These are phyloP conservation scores for Aspergillus sp. DNA, from an alignment of 2,329 filamentous ascomycete species.

Conservation along the genomic window DNA sequence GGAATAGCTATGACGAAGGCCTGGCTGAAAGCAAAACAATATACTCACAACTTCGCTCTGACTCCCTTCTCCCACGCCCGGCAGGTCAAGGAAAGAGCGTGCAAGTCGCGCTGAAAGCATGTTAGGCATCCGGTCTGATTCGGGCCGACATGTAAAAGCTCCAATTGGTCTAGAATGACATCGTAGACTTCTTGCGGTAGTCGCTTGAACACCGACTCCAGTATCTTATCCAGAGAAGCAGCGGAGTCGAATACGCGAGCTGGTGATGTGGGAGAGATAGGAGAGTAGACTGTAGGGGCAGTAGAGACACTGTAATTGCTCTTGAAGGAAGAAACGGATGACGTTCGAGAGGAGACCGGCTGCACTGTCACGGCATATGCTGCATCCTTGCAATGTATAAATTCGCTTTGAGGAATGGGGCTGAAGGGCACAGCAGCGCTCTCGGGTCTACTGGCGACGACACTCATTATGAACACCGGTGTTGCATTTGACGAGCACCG, in stretches of 20 bases:
- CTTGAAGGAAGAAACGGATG: slow-evolving; percentile 41
- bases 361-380: slow-evolving; percentile 33
- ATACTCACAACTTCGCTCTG: slow-evolving; percentile 52
- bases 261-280: slow-evolving; percentile 38
- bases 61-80: slow-evolving; percentile 59
- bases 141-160: slow-evolving; percentile 46
- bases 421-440: slow-evolving; percentile 35
- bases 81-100: slow-evolving; percentile 55
- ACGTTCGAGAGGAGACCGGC: slow-evolving; percentile 33
- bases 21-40: no score
- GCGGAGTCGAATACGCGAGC: slow-evolving; percentile 43
- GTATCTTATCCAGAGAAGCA: slow-evolving; percentile 35
- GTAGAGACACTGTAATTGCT: slow-evolving; percentile 41
- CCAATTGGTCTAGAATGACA: slow-evolving; percentile 55
- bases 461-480: slow-evolving; percentile 37
- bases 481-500: slow-evolving; percentile 20
- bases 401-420: slow-evolving; percentile 27
- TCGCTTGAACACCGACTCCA: slow-evolving; percentile 43
- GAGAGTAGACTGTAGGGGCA: slow-evolving; percentile 41
- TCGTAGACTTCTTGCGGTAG: slow-evolving; percentile 58
- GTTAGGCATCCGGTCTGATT: slow-evolving; percentile 50
- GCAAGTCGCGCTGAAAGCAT: slow-evolving; percentile 58
- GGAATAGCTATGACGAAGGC: no score
- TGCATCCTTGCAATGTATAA: slow-evolving; percentile 31
- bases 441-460: slow-evolving; percentile 42